Evolutionary conservation across 1,284 basidiomycete genomes (phyloP), one percentile per base, ranked within the genome.

Genomic region (Leccinum idahoense): DNA sequence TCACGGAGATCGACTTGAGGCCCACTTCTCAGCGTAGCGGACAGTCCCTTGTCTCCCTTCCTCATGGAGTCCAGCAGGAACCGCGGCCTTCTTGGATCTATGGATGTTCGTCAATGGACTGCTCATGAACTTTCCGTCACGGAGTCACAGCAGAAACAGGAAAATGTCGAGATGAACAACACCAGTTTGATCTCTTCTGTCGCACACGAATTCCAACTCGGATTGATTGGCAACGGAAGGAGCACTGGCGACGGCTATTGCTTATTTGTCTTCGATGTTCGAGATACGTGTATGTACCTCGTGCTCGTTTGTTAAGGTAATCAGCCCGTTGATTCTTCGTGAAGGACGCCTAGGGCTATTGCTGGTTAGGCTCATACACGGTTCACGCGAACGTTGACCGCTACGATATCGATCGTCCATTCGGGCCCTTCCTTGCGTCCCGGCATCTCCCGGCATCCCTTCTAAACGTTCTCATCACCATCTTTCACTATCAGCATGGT

Each of bases 11-110:
- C 68, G 49, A 26, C 69, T 32, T 18, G 49, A 14, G 61, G 37
- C 37, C 37, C 37, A 14, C 37, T 66, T 7, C 5, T 61, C 55
- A 62, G 18, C 23, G 12, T 55, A 2, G 7, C 59, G 12, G 58
- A 64, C 57, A 18, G 60, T 4, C 49, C 7, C 10, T 70, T 32
- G 15, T 39, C 74, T 73, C 18, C 69, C 72, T 12, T 75, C 74
- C 5, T 74, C 74, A 4, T 75, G 72, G 71, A 75, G 71, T n/a
- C 70, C 73, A 6, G 12, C 58, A 23, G 70, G 46, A 51, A 51
- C 29, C 18, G 4, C 5, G 1, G 8, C 67, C 6, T 37, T 63
- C 7, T n/a, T 49, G n/a, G 53, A 70, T n/a, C 62, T 75, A 2
- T 72, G 74, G 74, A 59, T 74, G 57, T 64, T 70, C 59, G 57